Evolutionary conservation across 2,329 filamentous ascomycete genomes (phyloP), one percentile per base, ranked within the genome.

Genomic region (Colletotrichum sp.): DNA sequence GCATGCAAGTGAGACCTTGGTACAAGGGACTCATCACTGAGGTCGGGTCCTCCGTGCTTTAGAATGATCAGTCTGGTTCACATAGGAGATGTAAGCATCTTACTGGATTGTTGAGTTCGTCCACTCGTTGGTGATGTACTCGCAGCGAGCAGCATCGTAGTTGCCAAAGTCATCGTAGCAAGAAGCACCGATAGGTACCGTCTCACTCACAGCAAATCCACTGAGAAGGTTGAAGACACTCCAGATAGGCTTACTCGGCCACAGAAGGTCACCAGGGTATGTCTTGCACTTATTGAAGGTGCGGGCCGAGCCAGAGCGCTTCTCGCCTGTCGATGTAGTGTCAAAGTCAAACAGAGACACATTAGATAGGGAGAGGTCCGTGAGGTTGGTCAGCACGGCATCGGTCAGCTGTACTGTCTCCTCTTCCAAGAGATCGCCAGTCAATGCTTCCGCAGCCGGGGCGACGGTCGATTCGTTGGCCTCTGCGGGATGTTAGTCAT

Each of bases 21-120:
- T 78, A 81, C 21, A 87, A 68, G 6, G 85, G 84, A 77, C 81
- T 86, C 83, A 86, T 86, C 69, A 84, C 77, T 1, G 85, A 86
- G 6, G 84, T 84, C 4, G 86, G 86, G 70, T 87, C 84, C 3
- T 79, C 68, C 13, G 81, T 79, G 71, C 84, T 85, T 12, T 77
- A 26, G 1, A 26, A 61, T 24, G 43, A 13, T 52, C 43, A 52
- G 43, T 13, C 36, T 32, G 9, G 26, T 7, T n/a, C 52, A 6
- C 26, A 21, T 1, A 21, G 14, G 21, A 4, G 55, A 18, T 59
- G 55, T 21, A 28, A 26, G 24, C 14, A 59, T 16, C 78, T 72
- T 72, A 81, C 79, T 80, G 78, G 7, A 77, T 78, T 26, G 65
- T 64, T 3, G 80, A 80, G n/a, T 78, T 70, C n/a, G 39, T 75